These are phyloP conservation scores for Venturia effusa DNA, from an alignment of 2,329 filamentous ascomycete species.

Conservation along the genomic window DNA sequence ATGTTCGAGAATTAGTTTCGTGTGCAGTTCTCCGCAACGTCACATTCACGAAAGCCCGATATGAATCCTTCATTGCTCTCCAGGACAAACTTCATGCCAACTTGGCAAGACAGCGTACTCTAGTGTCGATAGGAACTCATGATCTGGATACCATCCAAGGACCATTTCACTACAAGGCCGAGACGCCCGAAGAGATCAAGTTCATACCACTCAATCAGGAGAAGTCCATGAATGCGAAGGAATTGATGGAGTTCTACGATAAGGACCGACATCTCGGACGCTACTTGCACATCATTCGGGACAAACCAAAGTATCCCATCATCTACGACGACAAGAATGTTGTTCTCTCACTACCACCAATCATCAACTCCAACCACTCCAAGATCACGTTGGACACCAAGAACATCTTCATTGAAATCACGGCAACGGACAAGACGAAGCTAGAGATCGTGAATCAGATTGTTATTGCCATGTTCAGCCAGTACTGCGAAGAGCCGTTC, in stretches of 20 bases:
- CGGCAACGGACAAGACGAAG: slow-evolving; percentile 91
- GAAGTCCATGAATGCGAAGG: slow-evolving; percentile 73
- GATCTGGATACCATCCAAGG: slow-evolving; percentile 88
- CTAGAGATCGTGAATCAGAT: slow-evolving; percentile 93
- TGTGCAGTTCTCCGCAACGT: slow-evolving; percentile 83
- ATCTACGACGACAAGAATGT: slow-evolving; percentile 75
- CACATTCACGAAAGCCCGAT: slow-evolving; percentile 81
- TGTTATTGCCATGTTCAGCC: slow-evolving; percentile 93
- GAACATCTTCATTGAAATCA: slow-evolving; percentile 96
- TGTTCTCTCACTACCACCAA: slow-evolving; percentile 89
- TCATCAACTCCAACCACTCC: slow-evolving; percentile 95
- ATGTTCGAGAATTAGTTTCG: slow-evolving; percentile 79
- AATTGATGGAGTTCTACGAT: slow-evolving; percentile 91
- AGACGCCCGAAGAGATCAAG: slow-evolving; percentile 81
- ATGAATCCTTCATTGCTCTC: slow-evolving; percentile 93
- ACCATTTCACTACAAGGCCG: slow-evolving; percentile 92
- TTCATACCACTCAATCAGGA: slow-evolving; percentile 88
- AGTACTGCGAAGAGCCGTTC: slow-evolving; percentile 79
- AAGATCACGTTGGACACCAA: slow-evolving; percentile 88
- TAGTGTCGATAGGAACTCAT: slow-evolving; percentile 96
- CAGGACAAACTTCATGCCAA: slow-evolving; percentile 99
- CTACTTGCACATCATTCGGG: slow-evolving; percentile 88
- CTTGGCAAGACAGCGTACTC: slow-evolving; percentile 78
- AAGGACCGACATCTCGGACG: slow-evolving; percentile 84
- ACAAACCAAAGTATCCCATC: slow-evolving; percentile 62